These are phyloP conservation scores for Populus euphratica DNA, from an alignment of 345 rosid species.

Conservation along the genomic window DNA sequence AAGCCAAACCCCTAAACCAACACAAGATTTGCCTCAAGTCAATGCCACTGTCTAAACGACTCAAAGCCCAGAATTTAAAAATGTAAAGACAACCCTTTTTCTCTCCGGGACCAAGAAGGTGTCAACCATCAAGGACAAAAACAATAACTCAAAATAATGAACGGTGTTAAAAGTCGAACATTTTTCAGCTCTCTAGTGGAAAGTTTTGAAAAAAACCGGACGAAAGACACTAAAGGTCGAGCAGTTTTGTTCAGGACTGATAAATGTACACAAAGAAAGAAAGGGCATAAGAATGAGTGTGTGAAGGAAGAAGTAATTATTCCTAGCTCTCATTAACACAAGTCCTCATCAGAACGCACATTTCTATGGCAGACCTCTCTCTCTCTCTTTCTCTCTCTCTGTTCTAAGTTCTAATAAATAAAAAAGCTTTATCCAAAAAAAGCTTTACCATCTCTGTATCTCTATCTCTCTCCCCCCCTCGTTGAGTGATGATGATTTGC, in stretches of 20 bases:
- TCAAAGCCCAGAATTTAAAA: conserved; percentile 12
- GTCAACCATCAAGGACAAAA: background rate
- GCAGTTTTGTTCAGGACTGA: conserved; percentile 14
- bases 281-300: background rate
- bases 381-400: background rate
- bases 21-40: conserved; percentile 14
- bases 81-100: background rate
- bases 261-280: conserved; percentile 11
- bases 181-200: conserved; percentile 1
- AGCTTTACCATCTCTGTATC: background rate
- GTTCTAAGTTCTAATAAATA: background rate
- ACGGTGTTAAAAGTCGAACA: conserved; percentile 15
- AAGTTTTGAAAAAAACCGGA: background rate
- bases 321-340: conserved; percentile 9
- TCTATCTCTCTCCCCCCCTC: background rate
- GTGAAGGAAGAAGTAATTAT: conserved; percentile 7
- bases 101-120: background rate
- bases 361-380: conserved; percentile 12
- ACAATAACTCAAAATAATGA: conserved; percentile 24
- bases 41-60: conserved; percentile 20
- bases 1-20: conserved; percentile 11
- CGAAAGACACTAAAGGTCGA: conserved; percentile 12
- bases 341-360: conserved; percentile 39
- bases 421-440: background rate
- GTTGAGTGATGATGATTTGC: conserved; percentile 18